Percentiles rank a stretch among this genome's conserved stretches.
Evolutionary conservation across 345 rosid species (phyloP).

Genomic region (Physaria fendleri): DNA sequence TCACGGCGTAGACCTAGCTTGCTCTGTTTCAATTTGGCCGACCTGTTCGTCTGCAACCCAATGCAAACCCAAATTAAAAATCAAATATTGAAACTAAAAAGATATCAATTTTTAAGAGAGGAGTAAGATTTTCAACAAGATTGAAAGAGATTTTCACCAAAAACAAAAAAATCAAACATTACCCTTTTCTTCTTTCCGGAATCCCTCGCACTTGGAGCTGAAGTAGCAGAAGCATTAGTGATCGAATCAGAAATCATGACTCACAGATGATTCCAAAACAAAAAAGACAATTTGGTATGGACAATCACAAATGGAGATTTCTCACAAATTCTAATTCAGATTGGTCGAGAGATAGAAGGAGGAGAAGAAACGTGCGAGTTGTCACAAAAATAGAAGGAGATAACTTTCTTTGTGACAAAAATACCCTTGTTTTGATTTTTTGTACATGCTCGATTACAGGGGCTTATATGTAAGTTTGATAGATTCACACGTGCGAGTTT

Average conservation of each 20-base stretch:
- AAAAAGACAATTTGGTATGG: neutral
- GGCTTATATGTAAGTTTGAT: neutral
- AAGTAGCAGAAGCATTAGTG: constrained; percentile 41
- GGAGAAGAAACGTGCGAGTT: constrained; percentile 28
- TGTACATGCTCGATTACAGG: neutral
- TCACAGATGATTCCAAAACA: constrained; percentile 1
- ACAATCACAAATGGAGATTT: constrained; percentile 14
- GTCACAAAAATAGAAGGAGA: no score
- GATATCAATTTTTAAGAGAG: no score
- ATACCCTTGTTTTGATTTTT: constrained; percentile 21
- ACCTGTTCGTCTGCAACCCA: constrained; percentile 60
- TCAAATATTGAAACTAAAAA: neutral
- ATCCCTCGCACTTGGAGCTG: constrained; percentile 50
- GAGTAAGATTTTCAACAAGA: no score
- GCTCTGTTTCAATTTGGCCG: constrained; percentile 91
- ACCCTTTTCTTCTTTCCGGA: constrained; percentile 80
- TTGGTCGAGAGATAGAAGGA: constrained; percentile 17
- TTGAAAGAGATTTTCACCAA: neutral
- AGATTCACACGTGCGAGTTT: constrained; percentile 1
- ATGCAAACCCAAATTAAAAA: constrained; percentile 3
- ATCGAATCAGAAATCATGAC: constrained; percentile 70
- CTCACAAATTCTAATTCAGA: constrained; percentile 53
- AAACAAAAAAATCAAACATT: neutral
- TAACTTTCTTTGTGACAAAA: constrained; percentile 4
- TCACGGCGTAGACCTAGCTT: constrained; percentile 91